Base-by-base conservation (phyloP, 805 yeast genomes). In the Blastobotrys americana region DNA sequence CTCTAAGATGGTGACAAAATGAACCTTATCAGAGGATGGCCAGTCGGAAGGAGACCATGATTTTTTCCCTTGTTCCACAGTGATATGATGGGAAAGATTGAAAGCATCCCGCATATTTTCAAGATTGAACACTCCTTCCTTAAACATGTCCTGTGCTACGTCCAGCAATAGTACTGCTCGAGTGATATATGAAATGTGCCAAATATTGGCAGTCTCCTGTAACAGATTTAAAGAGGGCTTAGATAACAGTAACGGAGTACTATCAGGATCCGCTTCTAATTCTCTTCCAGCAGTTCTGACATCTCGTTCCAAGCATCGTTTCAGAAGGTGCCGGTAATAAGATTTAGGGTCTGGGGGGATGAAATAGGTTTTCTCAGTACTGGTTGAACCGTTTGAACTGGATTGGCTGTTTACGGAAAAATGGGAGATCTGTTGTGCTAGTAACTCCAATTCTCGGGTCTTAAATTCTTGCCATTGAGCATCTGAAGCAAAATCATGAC, bases 151-250 rank as follows among this genome's bases (percentile, higher is more conserved):
- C 47, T 69, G 69, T 1, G 72, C 70, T 1, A 82, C 80, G 3
- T 78, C 71, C 44, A 71, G 76, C 4, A 79, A 47, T 5, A 76
- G 52, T 0, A 73, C 67, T 0, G 78, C 73, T 40, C 74, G 63
- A 0, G 84, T 67, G 0, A 77, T 65, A 4, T 58, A 59, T 47
- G 71, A 73, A 3, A 82, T 59, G 46, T 83, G 65, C 93, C 93
- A 84, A 43, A 74, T 66, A 34, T 65, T 68, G 4, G 76, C 65
- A 43, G 76, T 73, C 13, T 68, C 58, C 1, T 56, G 59, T 2
- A 82, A 53, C 9, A 82, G 58, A 37, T 66, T 68, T 5, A 62
- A 57, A 0, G 76, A 65, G 15, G 68, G 58, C 47, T 73, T 74
- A 1, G 78, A 64, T n/a, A 73, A 50, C 16, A 66, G 39, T 8